A percentile compares a stretch with the other conserved stretches of the same genome.
Conservation (phyloP, 305 asterid species). For the Galium porrigens region DNA sequence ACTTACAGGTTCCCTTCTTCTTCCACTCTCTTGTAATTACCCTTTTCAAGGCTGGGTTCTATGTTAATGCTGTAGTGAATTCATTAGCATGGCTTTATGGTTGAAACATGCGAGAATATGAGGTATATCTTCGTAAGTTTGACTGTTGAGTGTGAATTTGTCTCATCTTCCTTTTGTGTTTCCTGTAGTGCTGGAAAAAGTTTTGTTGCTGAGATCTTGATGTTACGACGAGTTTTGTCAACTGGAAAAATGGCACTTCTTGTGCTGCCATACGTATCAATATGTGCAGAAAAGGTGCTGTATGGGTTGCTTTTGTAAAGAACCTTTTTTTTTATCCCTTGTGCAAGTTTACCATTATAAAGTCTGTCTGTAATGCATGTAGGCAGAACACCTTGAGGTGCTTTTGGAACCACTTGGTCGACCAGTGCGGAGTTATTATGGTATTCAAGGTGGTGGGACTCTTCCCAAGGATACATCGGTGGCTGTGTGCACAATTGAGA, state of each 20-base stretch:
- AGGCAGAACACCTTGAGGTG: constrained; percentile 93
- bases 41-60: background rate
- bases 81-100: background rate
- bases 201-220: constrained; percentile 92
- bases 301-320: constrained; percentile 15
- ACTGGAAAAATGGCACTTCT: constrained; percentile 86
- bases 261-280: constrained; percentile 93
- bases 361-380: constrained; percentile 20
- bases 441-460: constrained; percentile 91
- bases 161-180: constrained; percentile 19
- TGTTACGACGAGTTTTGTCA: constrained; percentile 77
- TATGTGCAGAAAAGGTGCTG: constrained; percentile 83
- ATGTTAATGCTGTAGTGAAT: background rate
- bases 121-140: background rate
- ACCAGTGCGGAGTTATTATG: constrained; percentile 90
- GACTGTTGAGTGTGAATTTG: constrained; percentile 9
- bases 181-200: constrained; percentile 87
- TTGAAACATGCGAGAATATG: background rate
- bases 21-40: background rate
- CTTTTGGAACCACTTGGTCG: constrained; percentile 73
- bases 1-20: background rate
- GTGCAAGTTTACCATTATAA: constrained; percentile 15
- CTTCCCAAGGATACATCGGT: constrained; percentile 91
- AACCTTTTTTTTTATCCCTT: constrained; percentile 16
- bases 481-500: constrained; percentile 96